A percentile compares a stretch with the other conserved stretches of the same genome.
These are phyloP conservation scores for Dactylis glomerata DNA, from an alignment of 176 grass and related monocot genomes.

Conservation along the genomic window DNA sequence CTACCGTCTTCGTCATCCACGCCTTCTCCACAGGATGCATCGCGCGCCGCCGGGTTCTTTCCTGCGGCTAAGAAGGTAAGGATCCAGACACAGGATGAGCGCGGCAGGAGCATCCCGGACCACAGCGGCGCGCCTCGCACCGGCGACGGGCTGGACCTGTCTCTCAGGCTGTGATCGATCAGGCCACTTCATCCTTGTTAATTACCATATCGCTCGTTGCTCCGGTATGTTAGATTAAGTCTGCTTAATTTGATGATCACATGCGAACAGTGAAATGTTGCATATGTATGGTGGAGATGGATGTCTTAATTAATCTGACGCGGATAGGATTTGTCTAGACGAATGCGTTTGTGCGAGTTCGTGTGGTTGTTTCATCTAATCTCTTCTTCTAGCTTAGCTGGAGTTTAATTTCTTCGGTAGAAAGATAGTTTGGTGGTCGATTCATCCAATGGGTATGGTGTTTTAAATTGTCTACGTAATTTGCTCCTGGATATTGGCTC, in stretches of 20 bases:
- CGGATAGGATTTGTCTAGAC: too few species aligned
- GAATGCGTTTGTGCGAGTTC: not conserved
- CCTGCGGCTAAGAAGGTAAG: slow-evolving; percentile 1
- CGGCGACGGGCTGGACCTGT: slow-evolving; percentile 41
- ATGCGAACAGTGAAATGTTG: not conserved
- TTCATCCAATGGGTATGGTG: not conserved
- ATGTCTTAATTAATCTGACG: not conserved
- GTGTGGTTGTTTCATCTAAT: not conserved
- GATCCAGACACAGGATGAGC: not conserved
- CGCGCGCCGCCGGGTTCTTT: not conserved
- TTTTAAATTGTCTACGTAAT: not conserved
- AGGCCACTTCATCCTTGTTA: too few species aligned
- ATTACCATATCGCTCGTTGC: not conserved
- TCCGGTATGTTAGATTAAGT: not conserved
- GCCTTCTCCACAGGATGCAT: not conserved
- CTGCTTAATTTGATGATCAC: not conserved
- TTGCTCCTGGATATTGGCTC: not conserved
- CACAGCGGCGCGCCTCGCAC: not conserved
- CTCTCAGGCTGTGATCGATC: slow-evolving; percentile 49
- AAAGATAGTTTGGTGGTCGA: not conserved
- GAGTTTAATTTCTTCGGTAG: not conserved
- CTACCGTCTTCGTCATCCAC: not conserved
- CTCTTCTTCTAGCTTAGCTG: not conserved
- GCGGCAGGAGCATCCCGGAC: not conserved
- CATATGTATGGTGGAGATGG: not conserved